Base-by-base conservation (phyloP, 345 rosid species). In the Citrus sp. region DNA sequence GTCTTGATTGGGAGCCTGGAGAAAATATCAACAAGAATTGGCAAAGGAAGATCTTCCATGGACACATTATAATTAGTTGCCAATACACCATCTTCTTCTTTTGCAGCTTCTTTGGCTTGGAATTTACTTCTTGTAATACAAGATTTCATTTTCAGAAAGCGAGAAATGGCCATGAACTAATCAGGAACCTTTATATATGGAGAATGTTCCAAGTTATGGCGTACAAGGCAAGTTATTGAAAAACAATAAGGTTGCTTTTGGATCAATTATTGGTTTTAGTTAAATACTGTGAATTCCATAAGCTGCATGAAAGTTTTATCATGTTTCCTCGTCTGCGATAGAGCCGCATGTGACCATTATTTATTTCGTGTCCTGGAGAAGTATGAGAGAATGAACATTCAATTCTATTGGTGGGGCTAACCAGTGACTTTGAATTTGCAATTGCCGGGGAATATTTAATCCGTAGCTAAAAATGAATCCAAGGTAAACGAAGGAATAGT, bases 1-100 rank as follows among this genome's bases (percentile, higher is more conserved):
- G 76, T 59, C 67, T 73, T 73, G 76, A 73, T 25, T 22, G 76
- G 76, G 55, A 73, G 76, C 67, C 76, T 37, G 76, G 55, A 73
- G 25, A 73, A 38, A 25, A 73, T 59, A 37, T 73, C 67, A 65
- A 37, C 25, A 14, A 73, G 76, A 37, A 73, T 58, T 37, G 67
- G 67, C 35, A n/a, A 10, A 59, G 76, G 76, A 60, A 73, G 76
- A 32, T 73, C 76, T 37, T 13, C 18, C 54, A 73, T 35, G 35
- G 67, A 59, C 5, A 14, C 75, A 6, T 46, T 46, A 46, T 32
- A 1, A 66, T 35, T 24, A 7, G 24, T 25, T 14, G 51, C 35
- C 40, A 7, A 21, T 3, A 1, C 32, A 24, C 60, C 35, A 7
- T 25, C 54, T 73, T 37, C 60, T 18, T 21, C 49, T 24, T 35